Base-by-base conservation (phyloP, 768 basidiomycete species). In the Boletus fagicola region DNA sequence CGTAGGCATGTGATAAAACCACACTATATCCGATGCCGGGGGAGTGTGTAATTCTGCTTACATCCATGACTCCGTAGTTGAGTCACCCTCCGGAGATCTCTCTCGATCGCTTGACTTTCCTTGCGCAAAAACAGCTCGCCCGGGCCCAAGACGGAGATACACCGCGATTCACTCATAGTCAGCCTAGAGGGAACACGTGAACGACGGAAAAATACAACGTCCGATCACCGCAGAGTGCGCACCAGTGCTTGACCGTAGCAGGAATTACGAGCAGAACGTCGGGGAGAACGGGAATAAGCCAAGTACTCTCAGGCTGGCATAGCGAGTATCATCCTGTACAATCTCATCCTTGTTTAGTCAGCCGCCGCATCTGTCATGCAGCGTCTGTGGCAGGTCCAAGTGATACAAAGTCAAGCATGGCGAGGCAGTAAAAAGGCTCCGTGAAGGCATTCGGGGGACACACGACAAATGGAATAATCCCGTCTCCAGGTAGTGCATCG, bases 151-250 rank as follows among this genome's bases (percentile, higher is more conserved):
- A 87, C 77, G 49, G 87, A 80, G 51, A 85, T 77, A 67, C 84
- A 84, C 86, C 84, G 87, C 0, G 87, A 87, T 74, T 92, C 88
- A 68, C 90, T 90, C 72, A 89, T 76, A 3, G 87, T 90, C 49
- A 89, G 69, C 85, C 84, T 85, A 53, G 22, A 49, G 26, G 39
- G 43, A 54, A 39, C n/a, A 47, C 62, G 50, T 56, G 54, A 64
- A 72, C 47, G 66, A 60, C 36, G 59, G 61, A 58, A 52, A 59
- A 67, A 69, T 43, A 24, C 35, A 53, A 42, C 15, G 6, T 16
- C 49, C 24, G 36, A 45, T 46, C 49, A 28, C 47, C 46, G 36
- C 45, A 22, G 52, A 42, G 28, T 30, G 45, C 70, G 42, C 62
- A 83, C 89, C 88, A 90, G 69, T 87, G 75, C 71, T 88, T 85